phyloP scores from a whole-genome alignment of 148 eudicot species.

The Fagopyrum tataricum region DNA sequence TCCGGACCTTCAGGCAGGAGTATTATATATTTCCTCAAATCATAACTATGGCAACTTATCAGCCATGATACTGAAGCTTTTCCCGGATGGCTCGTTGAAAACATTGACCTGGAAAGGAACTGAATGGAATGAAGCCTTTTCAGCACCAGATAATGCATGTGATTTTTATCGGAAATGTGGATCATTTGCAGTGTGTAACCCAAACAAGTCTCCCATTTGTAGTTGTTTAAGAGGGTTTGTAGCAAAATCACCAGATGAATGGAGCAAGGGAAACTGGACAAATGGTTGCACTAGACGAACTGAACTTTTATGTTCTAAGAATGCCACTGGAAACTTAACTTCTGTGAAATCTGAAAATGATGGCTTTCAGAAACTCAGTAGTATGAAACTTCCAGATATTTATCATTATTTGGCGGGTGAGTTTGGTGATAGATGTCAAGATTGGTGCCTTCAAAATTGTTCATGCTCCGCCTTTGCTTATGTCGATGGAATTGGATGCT shows the following conservation, averaged over 20 bases:
- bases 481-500: slow-evolving; percentile 41
- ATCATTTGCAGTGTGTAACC: slow-evolving; percentile 33
- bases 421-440: slow-evolving; percentile 30
- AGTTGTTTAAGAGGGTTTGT: slow-evolving; percentile 42
- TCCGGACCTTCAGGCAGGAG: slow-evolving; percentile 1
- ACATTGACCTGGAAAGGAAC: not conserved
- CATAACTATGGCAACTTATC: not conserved
- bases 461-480: slow-evolving; percentile 45
- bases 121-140: slow-evolving; percentile 25
- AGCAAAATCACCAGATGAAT: slow-evolving; percentile 28
- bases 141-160: slow-evolving; percentile 21
- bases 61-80: not conserved
- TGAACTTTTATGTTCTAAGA: slow-evolving; percentile 4
- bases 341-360: slow-evolving; percentile 27
- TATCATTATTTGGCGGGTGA: slow-evolving; percentile 15
- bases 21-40: not conserved
- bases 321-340: not conserved
- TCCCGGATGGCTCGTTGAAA: not conserved
- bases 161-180: slow-evolving; percentile 50
- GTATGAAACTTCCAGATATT: slow-evolving; percentile 45
- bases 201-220: slow-evolving; percentile 24
- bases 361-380: slow-evolving; percentile 26
- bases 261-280: slow-evolving; percentile 33
- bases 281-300: slow-evolving; percentile 42
- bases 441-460: slow-evolving; percentile 40